Percentiles rank a stretch among this genome's conserved stretches.
phyloP scores from a whole-genome alignment of 371 early-diverging fungal genomes.

The Saksenaea oblongispora region DNA sequence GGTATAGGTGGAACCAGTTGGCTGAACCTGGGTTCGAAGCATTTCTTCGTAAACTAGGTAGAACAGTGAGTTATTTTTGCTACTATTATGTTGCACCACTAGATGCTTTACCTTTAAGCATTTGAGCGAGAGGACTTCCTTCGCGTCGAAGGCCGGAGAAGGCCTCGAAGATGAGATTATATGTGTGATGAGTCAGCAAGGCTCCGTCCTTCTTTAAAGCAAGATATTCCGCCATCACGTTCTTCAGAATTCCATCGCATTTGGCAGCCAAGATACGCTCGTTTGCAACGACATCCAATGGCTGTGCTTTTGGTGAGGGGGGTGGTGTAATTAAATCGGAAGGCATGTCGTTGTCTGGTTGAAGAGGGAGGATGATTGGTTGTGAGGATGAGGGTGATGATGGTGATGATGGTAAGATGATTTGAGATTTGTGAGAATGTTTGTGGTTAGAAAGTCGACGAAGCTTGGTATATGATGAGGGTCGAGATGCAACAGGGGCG shows the following conservation, averaged over 20 bases:
- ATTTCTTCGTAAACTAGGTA: slow-evolving; percentile 49
- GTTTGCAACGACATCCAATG: slow-evolving; percentile 13
- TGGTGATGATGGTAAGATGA: not conserved
- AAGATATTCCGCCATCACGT: slow-evolving; percentile 34
- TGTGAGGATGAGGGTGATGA: not conserved
- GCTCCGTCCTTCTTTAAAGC: slow-evolving; percentile 33
- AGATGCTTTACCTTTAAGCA: slow-evolving; percentile 34
- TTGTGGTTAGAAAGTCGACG: not conserved
- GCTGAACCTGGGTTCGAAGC: slow-evolving; percentile 30
- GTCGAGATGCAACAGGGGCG: not conserved
- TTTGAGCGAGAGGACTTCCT: slow-evolving; percentile 32
- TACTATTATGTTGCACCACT: not conserved
- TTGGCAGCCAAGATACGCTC: slow-evolving; percentile 32
- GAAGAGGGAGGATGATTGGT: not conserved
- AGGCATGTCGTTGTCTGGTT: not conserved
- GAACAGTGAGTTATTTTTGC: not conserved
- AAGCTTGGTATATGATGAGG: slow-evolving; percentile 1
- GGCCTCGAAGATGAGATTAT: slow-evolving; percentile 49
- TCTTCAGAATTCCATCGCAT: slow-evolving; percentile 33
- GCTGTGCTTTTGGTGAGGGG: slow-evolving; percentile 1
- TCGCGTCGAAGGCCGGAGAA: slow-evolving; percentile 41
- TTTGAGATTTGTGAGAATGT: not conserved
- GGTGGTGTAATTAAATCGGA: slow-evolving; percentile 3
- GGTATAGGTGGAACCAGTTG: slow-evolving; percentile 38
- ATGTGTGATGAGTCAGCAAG: slow-evolving; percentile 42